Evolutionary conservation across 805 yeast genomes (phyloP), one percentile per base, ranked within the genome.

Genomic region (Myxozyma neotropica): DNA sequence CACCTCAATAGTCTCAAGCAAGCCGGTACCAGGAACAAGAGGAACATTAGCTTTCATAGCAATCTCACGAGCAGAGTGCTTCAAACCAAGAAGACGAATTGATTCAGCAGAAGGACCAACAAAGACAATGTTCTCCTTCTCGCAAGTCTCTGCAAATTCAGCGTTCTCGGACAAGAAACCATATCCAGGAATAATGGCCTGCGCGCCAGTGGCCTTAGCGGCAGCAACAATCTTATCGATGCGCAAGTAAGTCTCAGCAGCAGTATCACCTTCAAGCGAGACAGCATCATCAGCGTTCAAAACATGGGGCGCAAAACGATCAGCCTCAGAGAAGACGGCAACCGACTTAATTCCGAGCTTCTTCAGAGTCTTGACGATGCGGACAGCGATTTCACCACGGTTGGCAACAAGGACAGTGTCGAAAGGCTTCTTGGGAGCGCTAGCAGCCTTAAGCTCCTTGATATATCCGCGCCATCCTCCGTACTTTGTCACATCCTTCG

Each of bases 31-130:
- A n/a, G 99, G 98, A 59, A 92, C 97, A 59, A 94, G 79, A 4
- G 99, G 99, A 52, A 93, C 98, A 45, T 86, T 86, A n/a, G 98
- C 98, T 48, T 80, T 80, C 66, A 81, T 82, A 23, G 99, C 99
- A 65, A 94, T 89, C 71, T 86, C 94, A 76, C 98, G 85, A 7
- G 99, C 99, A 50, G 97, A 91, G 73, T 94, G 99, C 77, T 93
- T 93, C 67, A 94, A 80, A 47, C 99, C 99, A 52, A 93, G 80
- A 69, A 86, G 85, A 72, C 96, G 81, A 70, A 93, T 94, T 8
- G 96, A 92, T 61, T 89, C 91, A 53, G 97, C 97, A 15, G 93
- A 80, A 17, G 99, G 99, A n/a, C 99, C 99, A 46, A 93, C 95
- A 75, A 93, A 93, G 1, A 86, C 87, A 67, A 93, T 86, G 38